Evolutionary conservation across 228 moss, liverwort and hornwort species (phyloP), one percentile per base, ranked within the genome.

Genomic region (Sphagnum magellanicum): DNA sequence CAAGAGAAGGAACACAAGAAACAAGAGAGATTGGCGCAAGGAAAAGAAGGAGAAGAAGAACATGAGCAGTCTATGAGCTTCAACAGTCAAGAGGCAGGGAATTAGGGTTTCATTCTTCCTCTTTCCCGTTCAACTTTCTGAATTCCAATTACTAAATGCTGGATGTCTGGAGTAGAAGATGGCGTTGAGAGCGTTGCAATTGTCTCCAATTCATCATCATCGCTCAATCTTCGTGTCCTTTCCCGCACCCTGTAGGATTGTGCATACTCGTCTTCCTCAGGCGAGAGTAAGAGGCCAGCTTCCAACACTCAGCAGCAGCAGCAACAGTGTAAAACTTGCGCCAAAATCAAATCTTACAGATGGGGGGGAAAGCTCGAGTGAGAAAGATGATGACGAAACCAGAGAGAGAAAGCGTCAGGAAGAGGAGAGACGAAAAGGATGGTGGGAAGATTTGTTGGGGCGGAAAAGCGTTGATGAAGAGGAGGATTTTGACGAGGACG

Each of bases 391-490:
- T 16, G 32, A 16, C 10, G 47, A 9, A 59, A 46, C 49, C 49
- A 65, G 0, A 59, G 68, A 63, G 16, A 55, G 6, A 16, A 49
- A 50, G 47, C 66, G 52, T 9, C 10, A 6, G 16, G 50, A 49
- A n/a, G 16, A 52, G 65, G 53, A 75, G 64, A 12, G 9, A 55
- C 60, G 59, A 4, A 51, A 65, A 49, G 58, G 60, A 48, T 67
- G 48, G 46, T 76, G 76, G 76, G 49, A 63, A 60, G 3, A 47
- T 13, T 70, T 65, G 70, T 71, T 59, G 73, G 53, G 67, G 8
- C 16, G n/a, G 5, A 69, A 47, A 59, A 16, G 48, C 50, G 64
- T 15, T 51, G 65, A 60, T 57, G 59, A 60, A 4, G 52, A 55
- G 5, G 50, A 62, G 46, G 68, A 32, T 10, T 50, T 10, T 32